Evolutionary conservation across 768 basidiomycete genomes (phyloP).

Genomic region (Mycena amicta): DNA sequence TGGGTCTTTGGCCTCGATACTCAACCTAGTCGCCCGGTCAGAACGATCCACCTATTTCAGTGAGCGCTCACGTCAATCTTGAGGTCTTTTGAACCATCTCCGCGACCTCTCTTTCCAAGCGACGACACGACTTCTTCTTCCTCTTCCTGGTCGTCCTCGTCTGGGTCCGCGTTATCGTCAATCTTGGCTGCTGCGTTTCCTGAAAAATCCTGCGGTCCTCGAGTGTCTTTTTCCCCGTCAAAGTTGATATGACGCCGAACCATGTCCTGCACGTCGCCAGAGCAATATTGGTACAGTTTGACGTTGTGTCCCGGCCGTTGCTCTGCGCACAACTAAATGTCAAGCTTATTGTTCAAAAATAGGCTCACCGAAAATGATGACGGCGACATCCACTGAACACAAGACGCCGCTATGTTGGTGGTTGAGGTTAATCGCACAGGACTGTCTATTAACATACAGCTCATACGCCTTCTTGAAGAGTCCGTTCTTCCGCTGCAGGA

Average conservation of each 20-base stretch:
- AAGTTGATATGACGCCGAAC: constrained; percentile 60
- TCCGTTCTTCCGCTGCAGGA: constrained; percentile 66
- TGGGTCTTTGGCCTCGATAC: constrained; percentile 13
- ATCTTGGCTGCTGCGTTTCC: constrained; percentile 27
- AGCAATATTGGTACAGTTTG: constrained; percentile 76
- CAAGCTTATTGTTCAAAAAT: constrained; percentile 14
- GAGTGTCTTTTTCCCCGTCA: constrained; percentile 40
- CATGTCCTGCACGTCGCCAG: constrained; percentile 57
- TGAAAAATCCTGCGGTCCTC: constrained; percentile 39
- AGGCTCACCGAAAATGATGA: constrained; percentile 68
- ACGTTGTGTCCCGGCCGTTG: constrained; percentile 65
- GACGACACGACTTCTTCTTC: constrained; percentile 26
- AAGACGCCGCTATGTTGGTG: constrained; percentile 50
- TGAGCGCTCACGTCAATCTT: constrained; percentile 17
- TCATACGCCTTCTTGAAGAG: constrained; percentile 82
- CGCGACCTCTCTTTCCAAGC: constrained; percentile 16
- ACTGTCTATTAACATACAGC: constrained; percentile 34
- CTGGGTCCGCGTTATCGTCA: constrained; percentile 31
- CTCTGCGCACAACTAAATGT: constrained; percentile 42
- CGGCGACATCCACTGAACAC: constrained; percentile 74
- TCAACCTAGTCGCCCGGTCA: constrained; percentile 3
- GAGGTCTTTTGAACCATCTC: constrained; percentile 11
- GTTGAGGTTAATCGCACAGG: neutral
- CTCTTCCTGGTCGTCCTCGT: constrained; percentile 32
- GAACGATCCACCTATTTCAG: neutral